Conservation (phyloP, 2,329 filamentous ascomycete species). For the Claviceps humidiphila region DNA sequence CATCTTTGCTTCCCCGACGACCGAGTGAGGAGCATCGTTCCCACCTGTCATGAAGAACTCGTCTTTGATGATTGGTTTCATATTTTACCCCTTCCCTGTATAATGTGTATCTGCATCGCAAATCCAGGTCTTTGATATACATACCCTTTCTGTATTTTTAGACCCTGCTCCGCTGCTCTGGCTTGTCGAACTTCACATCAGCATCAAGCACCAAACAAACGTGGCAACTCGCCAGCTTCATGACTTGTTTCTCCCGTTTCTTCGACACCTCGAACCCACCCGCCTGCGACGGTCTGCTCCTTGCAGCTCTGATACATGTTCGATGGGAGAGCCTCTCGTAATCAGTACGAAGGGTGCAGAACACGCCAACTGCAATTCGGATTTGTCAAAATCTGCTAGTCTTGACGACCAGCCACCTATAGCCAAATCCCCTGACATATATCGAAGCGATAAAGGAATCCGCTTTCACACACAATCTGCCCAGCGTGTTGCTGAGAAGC, state of each 20-base stretch:
- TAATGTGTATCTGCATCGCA: no score
- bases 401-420: conserved; percentile 27
- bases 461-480: conserved; percentile 24
- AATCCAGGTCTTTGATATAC: no score
- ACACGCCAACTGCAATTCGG: conserved; percentile 25
- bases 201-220: no score
- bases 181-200: no score
- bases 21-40: no score
- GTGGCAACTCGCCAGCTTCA: neutral
- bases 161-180: no score
- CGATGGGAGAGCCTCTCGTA: conserved; percentile 28
- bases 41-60: no score
- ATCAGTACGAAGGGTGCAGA: conserved; percentile 28
- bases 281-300: conserved; percentile 3
- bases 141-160: no score
- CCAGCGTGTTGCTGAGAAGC: conserved; percentile 20
- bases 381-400: conserved; percentile 21
- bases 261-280: conserved; percentile 3
- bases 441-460: conserved; percentile 17
- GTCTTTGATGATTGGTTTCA: no score
- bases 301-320: conserved; percentile 18
- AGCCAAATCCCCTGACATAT: conserved; percentile 23
- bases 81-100: no score
- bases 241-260: neutral
- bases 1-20: no score